phyloP scores from a whole-genome alignment of 495 filamentous ascomycete genomes.

The Aspergillus panamensis region DNA sequence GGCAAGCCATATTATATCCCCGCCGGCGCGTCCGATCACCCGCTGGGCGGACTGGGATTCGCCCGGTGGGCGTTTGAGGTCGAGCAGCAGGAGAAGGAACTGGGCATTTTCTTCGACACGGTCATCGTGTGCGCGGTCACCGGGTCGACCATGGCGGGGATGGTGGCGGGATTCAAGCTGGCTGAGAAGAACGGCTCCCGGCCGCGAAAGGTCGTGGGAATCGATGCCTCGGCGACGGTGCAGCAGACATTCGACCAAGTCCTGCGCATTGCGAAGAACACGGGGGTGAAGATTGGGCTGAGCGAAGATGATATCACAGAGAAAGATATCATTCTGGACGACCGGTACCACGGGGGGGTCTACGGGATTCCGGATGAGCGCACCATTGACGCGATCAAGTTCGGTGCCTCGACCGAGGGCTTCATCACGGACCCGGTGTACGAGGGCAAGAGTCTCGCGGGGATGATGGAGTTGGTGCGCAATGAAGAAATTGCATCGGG shows the following conservation, averaged over 20 bases:
- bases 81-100: conserved; percentile 51
- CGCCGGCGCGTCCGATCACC: conserved; percentile 61
- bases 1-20: conserved; percentile 62
- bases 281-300: conserved; percentile 55
- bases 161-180: conserved; percentile 62
- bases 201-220: conserved; percentile 50
- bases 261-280: conserved; percentile 55
- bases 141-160: conserved; percentile 59
- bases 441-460: conserved; percentile 63
- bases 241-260: conserved; percentile 54
- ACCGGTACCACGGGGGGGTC: conserved; percentile 56
- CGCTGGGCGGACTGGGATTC: conserved; percentile 62
- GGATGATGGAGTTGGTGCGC: conserved; percentile 60
- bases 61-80: conserved; percentile 64
- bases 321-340: conserved; percentile 57
- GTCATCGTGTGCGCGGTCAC: conserved; percentile 62
- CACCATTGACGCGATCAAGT: conserved; percentile 60
- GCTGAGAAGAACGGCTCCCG: conserved; percentile 38
- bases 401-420: conserved; percentile 57
- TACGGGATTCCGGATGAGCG: conserved; percentile 57
- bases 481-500: conserved; percentile 50
- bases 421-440: conserved; percentile 69
- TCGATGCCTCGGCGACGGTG: conserved; percentile 59
- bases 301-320: conserved; percentile 50
- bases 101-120: conserved; percentile 57